Base-by-base conservation (phyloP, 306 rosid species). In the Alnus rubra region DNA sequence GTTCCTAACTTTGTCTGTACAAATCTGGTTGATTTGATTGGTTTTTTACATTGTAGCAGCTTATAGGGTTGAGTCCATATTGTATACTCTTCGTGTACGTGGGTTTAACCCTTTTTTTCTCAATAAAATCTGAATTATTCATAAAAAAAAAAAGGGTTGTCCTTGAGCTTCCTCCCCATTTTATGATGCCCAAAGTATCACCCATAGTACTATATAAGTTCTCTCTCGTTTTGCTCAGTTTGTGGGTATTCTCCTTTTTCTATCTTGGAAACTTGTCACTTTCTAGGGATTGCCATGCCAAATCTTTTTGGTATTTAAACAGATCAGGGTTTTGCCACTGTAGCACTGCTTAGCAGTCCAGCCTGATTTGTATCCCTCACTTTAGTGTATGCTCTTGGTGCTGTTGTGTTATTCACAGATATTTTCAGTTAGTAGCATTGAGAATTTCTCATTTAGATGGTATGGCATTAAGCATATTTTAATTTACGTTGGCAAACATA, bases 401-500 rank as follows among this genome's bases (percentile, higher is more conserved):
- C 10, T 28, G 44, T 79, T 71, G 31, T 9, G 35, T 44, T 28
- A 19, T 59, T 28, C 5, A 53, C 6, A 47, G 33, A 16, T 16
- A 44, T 30, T 48, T 75, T 16, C 55, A 51, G 35, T 15, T 73
- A 13, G 67, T 12, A 45, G 31, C 28, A 9, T 48, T 54, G 35
- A 28, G 6, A 7, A 23, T 52, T 8, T 4, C 12, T 10, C 10
- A 8, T 37, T 69, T 35, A 51, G 28, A 59, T 30, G 52, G 48
- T 53, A 19, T n/a, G 49, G 51, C 30, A 69, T 23, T 28, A 39
- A 33, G 30, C 42, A 44, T 53, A 28, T 1, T 64, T 54, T 19
- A 69, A 35, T 76, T 35, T 9, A 31, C 75, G 5, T 60, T 71
- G 44, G 75, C 81, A 76, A 74, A 79, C 63, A 58, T 52, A 74